Conservation (phyloP, 768 basidiomycete genomes). For the Lactarius quietus region DNA sequence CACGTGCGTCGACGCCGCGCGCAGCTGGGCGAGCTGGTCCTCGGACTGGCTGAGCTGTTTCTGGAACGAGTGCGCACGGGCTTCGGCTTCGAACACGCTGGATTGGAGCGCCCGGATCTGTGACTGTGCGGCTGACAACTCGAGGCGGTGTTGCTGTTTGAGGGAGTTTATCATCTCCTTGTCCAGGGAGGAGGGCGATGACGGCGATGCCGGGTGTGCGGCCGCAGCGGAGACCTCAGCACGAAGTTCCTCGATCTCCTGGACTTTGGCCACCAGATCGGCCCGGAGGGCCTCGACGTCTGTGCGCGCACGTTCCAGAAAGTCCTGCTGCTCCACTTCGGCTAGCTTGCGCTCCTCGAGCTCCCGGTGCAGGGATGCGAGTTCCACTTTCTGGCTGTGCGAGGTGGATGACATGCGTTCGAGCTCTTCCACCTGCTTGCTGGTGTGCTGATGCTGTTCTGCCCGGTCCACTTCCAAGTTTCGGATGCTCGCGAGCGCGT, state of each 20-base stretch:
- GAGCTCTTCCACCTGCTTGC: conserved; percentile 54
- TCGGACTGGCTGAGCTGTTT: conserved; percentile 63
- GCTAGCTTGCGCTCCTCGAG: conserved; percentile 45
- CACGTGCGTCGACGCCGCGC: conserved; percentile 42
- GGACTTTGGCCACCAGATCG: conserved; percentile 58
- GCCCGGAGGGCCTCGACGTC: conserved; percentile 69
- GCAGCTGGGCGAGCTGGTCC: conserved; percentile 55
- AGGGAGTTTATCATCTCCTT: conserved; percentile 70
- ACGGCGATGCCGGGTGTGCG: conserved; percentile 29
- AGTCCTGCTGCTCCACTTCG: conserved; percentile 59
- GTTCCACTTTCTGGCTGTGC: conserved; percentile 50
- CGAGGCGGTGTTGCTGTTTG: conserved; percentile 73
- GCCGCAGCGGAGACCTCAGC: conserved; percentile 44
- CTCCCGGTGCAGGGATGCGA: conserved; percentile 49
- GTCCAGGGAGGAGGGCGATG: conserved; percentile 49
- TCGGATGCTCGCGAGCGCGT: conserved; percentile 49
- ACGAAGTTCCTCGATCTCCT: conserved; percentile 60
- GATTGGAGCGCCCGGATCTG: conserved; percentile 76
- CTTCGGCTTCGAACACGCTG: conserved; percentile 68
- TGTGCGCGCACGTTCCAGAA: conserved; percentile 58
- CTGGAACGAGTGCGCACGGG: conserved; percentile 60
- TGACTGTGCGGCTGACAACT: conserved; percentile 76
- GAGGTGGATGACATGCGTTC: conserved; percentile 47
- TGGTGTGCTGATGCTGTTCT: conserved; percentile 52
- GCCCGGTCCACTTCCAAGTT: conserved; percentile 65